phyloP scores from a whole-genome alignment of 2,329 filamentous ascomycete species.

The Neonectria ditissima region DNA sequence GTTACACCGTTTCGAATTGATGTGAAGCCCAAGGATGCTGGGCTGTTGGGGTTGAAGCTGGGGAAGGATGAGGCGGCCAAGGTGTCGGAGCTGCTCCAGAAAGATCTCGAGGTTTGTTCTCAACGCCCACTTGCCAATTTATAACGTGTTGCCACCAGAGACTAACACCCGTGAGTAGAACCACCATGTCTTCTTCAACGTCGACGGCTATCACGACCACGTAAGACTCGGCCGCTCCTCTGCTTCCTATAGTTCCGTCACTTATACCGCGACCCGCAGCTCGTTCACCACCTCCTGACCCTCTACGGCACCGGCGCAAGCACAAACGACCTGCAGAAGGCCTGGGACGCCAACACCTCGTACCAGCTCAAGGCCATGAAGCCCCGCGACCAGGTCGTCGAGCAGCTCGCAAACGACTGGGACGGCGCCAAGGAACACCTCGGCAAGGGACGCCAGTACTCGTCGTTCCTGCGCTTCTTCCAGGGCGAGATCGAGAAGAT shows the following conservation, averaged over 20 bases:
- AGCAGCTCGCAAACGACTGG: conserved; percentile 67
- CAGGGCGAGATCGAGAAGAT: conserved; percentile 75
- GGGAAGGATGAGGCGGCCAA: conserved; percentile 70
- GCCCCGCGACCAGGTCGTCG: conserved; percentile 61
- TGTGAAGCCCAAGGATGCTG: conserved; percentile 61
- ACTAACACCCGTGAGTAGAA: conserved; percentile 38
- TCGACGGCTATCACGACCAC: conserved; percentile 83
- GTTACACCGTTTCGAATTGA: conserved; percentile 62
- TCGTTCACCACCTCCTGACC: conserved; percentile 80
- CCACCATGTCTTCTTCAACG: conserved; percentile 86
- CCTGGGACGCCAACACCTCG: conserved; percentile 71
- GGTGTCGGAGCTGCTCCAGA: conserved; percentile 76
- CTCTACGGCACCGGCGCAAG: conserved; percentile 81
- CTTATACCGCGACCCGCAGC: conserved; percentile 49
- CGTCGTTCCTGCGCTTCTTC: conserved; percentile 83
- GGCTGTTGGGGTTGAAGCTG: conserved; percentile 60
- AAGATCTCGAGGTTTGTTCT: conserved; percentile 71
- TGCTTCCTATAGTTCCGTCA: neutral
- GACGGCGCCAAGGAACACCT: conserved; percentile 67
- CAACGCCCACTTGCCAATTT: neutral
- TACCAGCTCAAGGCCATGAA: conserved; percentile 73
- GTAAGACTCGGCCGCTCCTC: conserved; percentile 51
- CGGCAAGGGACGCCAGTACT: conserved; percentile 72
- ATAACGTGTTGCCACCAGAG: neutral
- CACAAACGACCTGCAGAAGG: conserved; percentile 67